These are phyloP conservation scores for Paracamarosporium sp. DNA, from an alignment of 2,329 filamentous ascomycete genomes.

Conservation along the genomic window DNA sequence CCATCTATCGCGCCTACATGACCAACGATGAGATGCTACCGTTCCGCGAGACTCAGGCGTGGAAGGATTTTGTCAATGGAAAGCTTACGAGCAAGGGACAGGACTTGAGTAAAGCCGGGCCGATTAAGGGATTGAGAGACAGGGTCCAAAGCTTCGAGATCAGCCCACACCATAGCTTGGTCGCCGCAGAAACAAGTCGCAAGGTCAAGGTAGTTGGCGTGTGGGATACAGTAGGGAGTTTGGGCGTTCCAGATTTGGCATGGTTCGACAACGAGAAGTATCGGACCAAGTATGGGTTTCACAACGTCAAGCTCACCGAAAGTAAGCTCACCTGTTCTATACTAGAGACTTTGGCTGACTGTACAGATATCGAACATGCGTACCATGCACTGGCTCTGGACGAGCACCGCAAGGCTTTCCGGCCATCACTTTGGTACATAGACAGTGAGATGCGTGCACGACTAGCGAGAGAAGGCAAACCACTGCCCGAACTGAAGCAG, in stretches of 20 bases:
- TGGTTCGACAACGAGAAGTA: conserved; percentile 24
- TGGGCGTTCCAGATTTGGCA: conserved; percentile 55
- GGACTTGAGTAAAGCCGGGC: conserved; percentile 20
- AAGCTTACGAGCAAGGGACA: conserved; percentile 35
- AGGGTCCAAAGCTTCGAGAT: conserved; percentile 45
- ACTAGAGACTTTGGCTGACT: conserved; percentile 46
- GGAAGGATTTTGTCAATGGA: conserved; percentile 44
- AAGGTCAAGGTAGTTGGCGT: conserved; percentile 54
- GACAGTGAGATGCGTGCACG: conserved; percentile 43
- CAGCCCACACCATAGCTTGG: conserved; percentile 31
- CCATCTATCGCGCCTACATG: conserved; percentile 50
- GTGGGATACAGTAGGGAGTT: conserved; percentile 56
- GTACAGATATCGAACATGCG: conserved; percentile 56
- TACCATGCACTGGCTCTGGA: conserved; percentile 64
- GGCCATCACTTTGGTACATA: conserved; percentile 59
- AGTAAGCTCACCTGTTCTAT: conserved; percentile 28
- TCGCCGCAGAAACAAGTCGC: conserved; percentile 27
- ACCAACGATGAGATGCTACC: conserved; percentile 30
- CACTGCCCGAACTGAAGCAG: conserved; percentile 52
- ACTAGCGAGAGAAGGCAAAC: conserved; percentile 24
- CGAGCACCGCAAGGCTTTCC: conserved; percentile 60
- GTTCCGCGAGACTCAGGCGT: conserved; percentile 34
- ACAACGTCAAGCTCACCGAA: conserved; percentile 41
- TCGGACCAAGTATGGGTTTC: conserved; percentile 39
- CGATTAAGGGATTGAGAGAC: conserved; percentile 30